Evolutionary conservation across 257 asterid species (phyloP), one percentile per base, ranked within the genome.

Genomic region (Perilla frutescens): DNA sequence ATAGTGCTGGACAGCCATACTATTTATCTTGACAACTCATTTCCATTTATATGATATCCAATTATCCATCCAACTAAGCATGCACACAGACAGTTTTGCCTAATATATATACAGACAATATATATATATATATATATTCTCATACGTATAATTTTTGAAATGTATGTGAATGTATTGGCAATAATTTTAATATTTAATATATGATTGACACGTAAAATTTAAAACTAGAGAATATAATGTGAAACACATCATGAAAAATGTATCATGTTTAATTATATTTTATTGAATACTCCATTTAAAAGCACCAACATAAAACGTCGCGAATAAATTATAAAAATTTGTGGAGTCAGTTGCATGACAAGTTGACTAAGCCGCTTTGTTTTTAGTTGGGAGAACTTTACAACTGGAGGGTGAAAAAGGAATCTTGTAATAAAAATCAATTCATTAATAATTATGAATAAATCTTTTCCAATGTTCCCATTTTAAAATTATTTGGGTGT

Each of bases 261-360:
- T 20, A 20, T 20, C 26, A 20, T 20, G 26, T 20, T 20, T 20
- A 20, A 20, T 20, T 20, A 20, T 20, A 20, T 20, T 20, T 20
- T 20, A 20, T 20, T 20, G 26, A 20, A 20, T 20, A 20, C 1
- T 0, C 0, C 26, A 20, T 20, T 20, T 20, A 20, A 20, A 20
- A 20, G 26, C 26, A 20, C 26, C 26, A 20, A 20, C 26, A 20
- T 20, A 20, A 20, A 20, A 20, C 26, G 1, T 0, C 26, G 26
- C 26, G 26, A 20, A 20, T 20, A 20, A 20, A 20, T 20, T 20
- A 20, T 20, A 20, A 20, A 20, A 20, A 20, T 20, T 20, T 55
- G 39, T 14, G 39, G 3, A 66, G 12, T 51, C 36, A 57, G 54
- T 49, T 78, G 56, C 61, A 53, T 40, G 61, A 34, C 79, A 66